A percentile compares a stretch with the other conserved stretches of the same genome.
Conservation (phyloP, 192 early-diverging fungal genomes). For the Entophlyctis luteolus region DNA sequence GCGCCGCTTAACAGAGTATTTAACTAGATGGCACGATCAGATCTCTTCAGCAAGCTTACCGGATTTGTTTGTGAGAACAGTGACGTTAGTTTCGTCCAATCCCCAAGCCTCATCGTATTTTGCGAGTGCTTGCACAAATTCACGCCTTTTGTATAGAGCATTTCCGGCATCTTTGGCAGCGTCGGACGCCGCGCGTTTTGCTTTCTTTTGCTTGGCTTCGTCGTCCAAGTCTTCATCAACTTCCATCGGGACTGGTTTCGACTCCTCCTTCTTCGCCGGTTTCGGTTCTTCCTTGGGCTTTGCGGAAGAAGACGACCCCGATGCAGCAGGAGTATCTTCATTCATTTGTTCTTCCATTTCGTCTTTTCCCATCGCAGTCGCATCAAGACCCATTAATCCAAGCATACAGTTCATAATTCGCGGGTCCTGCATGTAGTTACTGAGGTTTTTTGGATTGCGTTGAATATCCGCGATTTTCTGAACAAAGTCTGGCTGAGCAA, state of each 20-base stretch:
- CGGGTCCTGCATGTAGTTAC: constrained; percentile 70
- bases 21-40: neutral
- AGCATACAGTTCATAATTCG: constrained; percentile 76
- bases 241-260: constrained; percentile 39
- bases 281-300: constrained; percentile 21
- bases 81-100: constrained; percentile 83
- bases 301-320: too few species aligned
- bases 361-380: constrained; percentile 38
- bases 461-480: constrained; percentile 72
- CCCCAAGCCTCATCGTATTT: constrained; percentile 90
- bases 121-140: constrained; percentile 82
- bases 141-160: constrained; percentile 83
- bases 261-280: constrained; percentile 18
- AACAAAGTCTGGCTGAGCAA: constrained; percentile 76
- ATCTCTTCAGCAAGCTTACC: constrained; percentile 44
- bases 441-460: constrained; percentile 63
- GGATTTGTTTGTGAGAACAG: constrained; percentile 94
- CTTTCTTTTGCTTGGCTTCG: constrained; percentile 64
- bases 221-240: constrained; percentile 42
- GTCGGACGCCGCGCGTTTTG: constrained; percentile 57
- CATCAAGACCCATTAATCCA: constrained; percentile 69
- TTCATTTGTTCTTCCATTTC: constrained; percentile 13
- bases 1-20: constrained; percentile 69
- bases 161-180: constrained; percentile 86
- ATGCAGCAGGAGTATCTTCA: too few species aligned